Percentiles rank a stretch among this genome's conserved stretches.
These are phyloP conservation scores for Neophaeococcomyces aloes DNA, from an alignment of 2,329 filamentous ascomycete species.

Conservation along the genomic window DNA sequence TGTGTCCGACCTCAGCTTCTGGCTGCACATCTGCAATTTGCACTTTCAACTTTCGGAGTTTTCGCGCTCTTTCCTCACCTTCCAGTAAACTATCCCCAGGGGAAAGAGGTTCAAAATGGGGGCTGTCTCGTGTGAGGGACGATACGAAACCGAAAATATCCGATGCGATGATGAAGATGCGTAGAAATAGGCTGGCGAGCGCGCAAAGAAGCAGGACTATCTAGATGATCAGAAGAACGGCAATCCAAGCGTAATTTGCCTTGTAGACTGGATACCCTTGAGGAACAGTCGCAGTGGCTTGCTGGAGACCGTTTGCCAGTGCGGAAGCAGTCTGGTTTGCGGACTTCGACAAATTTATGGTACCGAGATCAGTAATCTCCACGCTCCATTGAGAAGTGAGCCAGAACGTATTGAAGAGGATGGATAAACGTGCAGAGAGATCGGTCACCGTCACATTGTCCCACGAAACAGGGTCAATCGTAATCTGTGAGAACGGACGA, in stretches of 20 bases:
- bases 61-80: background rate
- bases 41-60: background rate
- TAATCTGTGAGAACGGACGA: no score
- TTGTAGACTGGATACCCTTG: constrained; percentile 18
- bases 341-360: background rate
- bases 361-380: background rate
- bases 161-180: background rate
- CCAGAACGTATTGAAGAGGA: background rate
- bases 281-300: constrained; percentile 24
- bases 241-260: background rate
- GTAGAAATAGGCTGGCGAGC: background rate
- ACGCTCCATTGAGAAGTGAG: background rate
- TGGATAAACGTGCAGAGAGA: background rate
- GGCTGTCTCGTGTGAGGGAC: background rate
- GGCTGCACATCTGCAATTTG: background rate
- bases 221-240: background rate
- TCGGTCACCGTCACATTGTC: background rate
- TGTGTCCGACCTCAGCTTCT: background rate
- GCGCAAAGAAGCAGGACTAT: background rate
- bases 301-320: constrained; percentile 12
- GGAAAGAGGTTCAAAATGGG: background rate
- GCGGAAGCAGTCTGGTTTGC: no score
- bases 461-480: background rate
- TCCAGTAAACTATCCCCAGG: background rate
- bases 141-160: background rate